Evolutionary conservation across 179 eudicot species (phyloP).

Genomic region (Camellia oleifera): DNA sequence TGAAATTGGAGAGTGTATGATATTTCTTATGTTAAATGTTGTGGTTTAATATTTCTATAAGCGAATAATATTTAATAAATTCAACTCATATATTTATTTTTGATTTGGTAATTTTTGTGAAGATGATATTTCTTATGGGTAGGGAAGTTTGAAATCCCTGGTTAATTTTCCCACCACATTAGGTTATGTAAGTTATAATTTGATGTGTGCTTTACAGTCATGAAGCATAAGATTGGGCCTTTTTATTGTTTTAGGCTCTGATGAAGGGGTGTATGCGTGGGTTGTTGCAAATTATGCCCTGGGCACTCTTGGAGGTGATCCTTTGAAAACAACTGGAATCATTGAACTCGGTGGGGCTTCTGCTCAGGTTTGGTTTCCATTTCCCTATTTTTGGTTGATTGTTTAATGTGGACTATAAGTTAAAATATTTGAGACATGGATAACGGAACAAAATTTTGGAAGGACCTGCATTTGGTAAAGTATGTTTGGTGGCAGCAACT

Average conservation of each 20-base stretch:
- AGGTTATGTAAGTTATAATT: not conserved
- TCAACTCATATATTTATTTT: too few species aligned
- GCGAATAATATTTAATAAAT: too few species aligned
- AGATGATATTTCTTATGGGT: too few species aligned
- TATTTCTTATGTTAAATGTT: too few species aligned
- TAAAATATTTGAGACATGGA: not conserved
- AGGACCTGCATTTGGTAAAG: not conserved
- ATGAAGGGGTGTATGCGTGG: conserved; percentile 95
- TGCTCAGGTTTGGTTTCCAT: conserved; percentile 69
- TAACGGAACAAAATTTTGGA: not conserved
- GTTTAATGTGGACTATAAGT: not conserved
- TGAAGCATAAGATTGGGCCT: not conserved
- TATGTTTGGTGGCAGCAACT: not conserved
- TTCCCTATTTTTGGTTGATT: not conserved
- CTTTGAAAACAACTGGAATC: conserved; percentile 77
- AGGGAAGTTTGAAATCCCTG: too few species aligned
- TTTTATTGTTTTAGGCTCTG: conserved; percentile 54
- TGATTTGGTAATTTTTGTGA: too few species aligned
- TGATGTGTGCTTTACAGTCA: not conserved
- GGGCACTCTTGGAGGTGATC: conserved; percentile 85
- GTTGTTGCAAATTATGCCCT: conserved; percentile 94
- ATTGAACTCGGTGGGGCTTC: conserved; percentile 99
- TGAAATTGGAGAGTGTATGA: too few species aligned
- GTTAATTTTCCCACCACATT: not conserved
- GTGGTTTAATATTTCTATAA: too few species aligned